A percentile compares a stretch with the other conserved stretches of the same genome.
Evolutionary conservation across 2,329 filamentous ascomycete species (phyloP).

Genomic region (Alternaria dauci): DNA sequence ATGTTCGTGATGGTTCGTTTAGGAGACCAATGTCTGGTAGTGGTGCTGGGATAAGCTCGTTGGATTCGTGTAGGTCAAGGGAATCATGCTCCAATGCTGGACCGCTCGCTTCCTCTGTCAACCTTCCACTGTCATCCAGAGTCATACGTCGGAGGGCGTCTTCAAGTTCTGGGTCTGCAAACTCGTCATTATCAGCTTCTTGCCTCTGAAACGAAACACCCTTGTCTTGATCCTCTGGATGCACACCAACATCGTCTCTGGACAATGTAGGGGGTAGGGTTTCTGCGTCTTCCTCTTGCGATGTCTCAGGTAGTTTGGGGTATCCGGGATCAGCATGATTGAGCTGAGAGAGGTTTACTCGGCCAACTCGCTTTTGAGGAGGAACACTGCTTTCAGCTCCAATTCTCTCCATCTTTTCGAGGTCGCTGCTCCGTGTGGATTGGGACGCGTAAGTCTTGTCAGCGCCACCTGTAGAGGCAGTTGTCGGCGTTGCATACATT

Average conservation of each 20-base stretch:
- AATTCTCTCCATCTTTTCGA: not conserved
- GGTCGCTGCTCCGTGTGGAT: not conserved
- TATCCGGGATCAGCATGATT: constrained; percentile 26
- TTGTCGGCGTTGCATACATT: constrained; percentile 12
- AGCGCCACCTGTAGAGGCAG: not conserved
- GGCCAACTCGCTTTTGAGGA: constrained; percentile 27
- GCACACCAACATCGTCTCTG: not conserved
- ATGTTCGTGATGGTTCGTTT: constrained; percentile 17
- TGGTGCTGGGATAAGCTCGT: constrained; percentile 1
- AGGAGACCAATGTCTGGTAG: not conserved
- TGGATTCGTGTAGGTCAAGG: not conserved
- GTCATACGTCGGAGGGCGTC: constrained; percentile 28
- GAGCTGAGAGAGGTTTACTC: constrained; percentile 27
- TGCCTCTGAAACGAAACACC: not conserved
- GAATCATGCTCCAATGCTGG: not conserved
- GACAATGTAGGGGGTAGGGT: not conserved
- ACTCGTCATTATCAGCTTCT: constrained; percentile 24
- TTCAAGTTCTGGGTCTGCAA: constrained; percentile 40
- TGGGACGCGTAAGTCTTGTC: constrained; percentile 5
- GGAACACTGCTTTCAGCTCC: not conserved
- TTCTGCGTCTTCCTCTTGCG: not conserved
- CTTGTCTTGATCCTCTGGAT: not conserved
- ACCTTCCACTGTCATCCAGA: constrained; percentile 20
- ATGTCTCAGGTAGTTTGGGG: constrained; percentile 19
- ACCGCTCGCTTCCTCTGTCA: constrained; percentile 10